phyloP scores from a whole-genome alignment of 305 asterid genomes.

The Fraxinus latifolia region DNA sequence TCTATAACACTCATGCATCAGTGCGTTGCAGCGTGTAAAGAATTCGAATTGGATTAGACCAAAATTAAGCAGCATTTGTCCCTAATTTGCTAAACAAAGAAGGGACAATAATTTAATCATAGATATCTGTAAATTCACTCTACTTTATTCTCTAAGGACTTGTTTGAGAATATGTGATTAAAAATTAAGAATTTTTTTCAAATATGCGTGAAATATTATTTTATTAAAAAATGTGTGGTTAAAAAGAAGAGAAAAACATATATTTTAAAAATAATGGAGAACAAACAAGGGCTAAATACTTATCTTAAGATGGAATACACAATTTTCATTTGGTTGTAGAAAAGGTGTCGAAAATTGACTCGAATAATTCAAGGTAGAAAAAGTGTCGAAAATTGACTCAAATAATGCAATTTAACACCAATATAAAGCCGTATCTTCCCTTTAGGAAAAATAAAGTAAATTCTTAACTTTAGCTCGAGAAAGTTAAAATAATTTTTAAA shows the following conservation, averaged over 20 bases:
- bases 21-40: not conserved
- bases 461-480: not conserved
- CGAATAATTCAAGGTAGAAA: not conserved
- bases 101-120: not conserved
- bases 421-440: not conserved
- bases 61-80: not conserved
- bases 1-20: slow-evolving; percentile 21
- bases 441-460: not conserved
- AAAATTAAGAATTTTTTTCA: no score
- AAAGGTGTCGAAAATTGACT: not conserved
- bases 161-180: no score
- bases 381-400: not conserved
- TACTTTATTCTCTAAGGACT: not conserved
- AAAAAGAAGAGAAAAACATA: no score
- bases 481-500: not conserved
- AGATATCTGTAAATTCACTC: not conserved
- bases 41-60: not conserved
- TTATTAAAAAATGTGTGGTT: no score
- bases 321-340: not conserved
- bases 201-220: no score
- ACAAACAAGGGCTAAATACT: not conserved
- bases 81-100: not conserved
- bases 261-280: no score
- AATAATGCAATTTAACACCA: not conserved
- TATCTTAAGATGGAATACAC: not conserved